phyloP scores from a whole-genome alignment of 257 asterid species.

The Nicotiana obtusifolia region DNA sequence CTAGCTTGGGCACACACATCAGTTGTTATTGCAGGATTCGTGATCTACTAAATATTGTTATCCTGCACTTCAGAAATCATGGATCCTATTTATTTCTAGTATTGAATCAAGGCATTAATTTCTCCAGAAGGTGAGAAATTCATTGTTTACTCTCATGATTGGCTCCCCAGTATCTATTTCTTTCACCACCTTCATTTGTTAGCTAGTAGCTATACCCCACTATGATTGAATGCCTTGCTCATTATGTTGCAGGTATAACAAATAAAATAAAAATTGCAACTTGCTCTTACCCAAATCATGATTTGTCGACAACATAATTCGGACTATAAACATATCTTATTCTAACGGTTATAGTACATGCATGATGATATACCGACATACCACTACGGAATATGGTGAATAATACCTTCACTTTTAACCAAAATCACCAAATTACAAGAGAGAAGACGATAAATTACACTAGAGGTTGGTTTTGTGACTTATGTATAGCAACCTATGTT shows the following conservation, averaged over 20 bases:
- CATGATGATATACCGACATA: background rate
- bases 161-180: background rate
- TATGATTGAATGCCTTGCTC: slow-evolving; percentile 12
- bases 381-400: background rate
- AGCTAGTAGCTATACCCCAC: slow-evolving; percentile 3
- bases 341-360: background rate
- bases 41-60: slow-evolving; percentile 11
- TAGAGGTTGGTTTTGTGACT: background rate
- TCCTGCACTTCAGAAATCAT: slow-evolving; percentile 9
- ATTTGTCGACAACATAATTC: slow-evolving; percentile 16
- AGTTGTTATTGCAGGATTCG: slow-evolving; percentile 18
- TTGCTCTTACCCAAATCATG: slow-evolving; percentile 12
- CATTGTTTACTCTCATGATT: background rate
- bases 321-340: background rate
- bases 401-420: background rate
- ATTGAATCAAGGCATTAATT: background rate
- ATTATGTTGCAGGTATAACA: background rate
- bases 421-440: slow-evolving; percentile 3
- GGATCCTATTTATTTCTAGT: background rate
- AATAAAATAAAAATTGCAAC: background rate
- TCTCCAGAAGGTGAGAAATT: background rate
- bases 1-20: background rate
- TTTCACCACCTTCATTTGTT: background rate
- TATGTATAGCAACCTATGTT: background rate
- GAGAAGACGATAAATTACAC: background rate